A percentile compares a stretch with the other conserved stretches of the same genome.
These are phyloP conservation scores for Musa itinerans DNA, from an alignment of 176 grass and related monocot genomes.

Conservation along the genomic window DNA sequence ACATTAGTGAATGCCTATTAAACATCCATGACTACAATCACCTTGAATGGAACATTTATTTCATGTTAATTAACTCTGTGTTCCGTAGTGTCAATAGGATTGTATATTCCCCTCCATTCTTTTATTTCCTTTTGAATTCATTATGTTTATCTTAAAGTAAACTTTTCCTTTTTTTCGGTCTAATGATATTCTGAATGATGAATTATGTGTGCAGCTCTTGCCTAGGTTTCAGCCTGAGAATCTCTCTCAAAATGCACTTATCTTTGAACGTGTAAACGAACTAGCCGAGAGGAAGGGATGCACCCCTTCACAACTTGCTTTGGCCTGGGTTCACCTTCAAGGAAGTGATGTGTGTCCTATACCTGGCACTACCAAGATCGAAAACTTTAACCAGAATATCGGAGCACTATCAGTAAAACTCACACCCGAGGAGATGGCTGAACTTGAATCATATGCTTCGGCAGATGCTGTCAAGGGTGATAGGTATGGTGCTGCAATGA, in stretches of 20 bases:
- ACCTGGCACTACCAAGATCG: constrained; percentile 54
- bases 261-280: constrained; percentile 41
- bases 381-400: constrained; percentile 53
- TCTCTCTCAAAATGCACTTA: constrained; percentile 29
- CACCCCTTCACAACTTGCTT: constrained; percentile 38
- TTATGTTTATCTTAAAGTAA: not conserved
- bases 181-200: not conserved
- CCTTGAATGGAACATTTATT: not conserved
- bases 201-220: constrained; percentile 12
- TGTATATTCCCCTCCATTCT: not conserved
- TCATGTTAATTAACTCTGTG: not conserved
- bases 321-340: constrained; percentile 62
- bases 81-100: not conserved
- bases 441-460: constrained; percentile 33
- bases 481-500: not conserved
- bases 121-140: not conserved
- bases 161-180: not conserved
- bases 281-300: constrained; percentile 48
- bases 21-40: not conserved
- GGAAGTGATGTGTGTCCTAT: constrained; percentile 60
- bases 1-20: not conserved
- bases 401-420: constrained; percentile 45
- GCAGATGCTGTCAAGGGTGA: not conserved
- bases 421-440: constrained; percentile 34
- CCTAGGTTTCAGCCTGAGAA: constrained; percentile 54